Conservation (phyloP, 805 yeast genomes). For the Pichia phayaonensis region DNA sequence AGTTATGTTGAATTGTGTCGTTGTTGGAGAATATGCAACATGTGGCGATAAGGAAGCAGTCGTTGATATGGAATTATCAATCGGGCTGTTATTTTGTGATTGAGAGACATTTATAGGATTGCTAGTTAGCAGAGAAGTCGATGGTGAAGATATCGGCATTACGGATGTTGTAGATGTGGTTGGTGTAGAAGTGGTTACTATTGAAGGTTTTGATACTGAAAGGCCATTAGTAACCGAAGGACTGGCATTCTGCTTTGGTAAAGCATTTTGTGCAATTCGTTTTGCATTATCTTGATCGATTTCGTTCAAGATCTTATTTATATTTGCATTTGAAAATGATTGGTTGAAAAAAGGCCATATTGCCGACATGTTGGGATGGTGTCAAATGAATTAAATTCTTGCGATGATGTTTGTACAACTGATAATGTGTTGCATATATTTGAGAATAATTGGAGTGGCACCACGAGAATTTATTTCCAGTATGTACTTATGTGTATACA, state of each 20-base stretch:
- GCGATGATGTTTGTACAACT: background rate
- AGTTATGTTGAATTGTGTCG: constrained; percentile 20
- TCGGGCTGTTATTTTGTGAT: background rate
- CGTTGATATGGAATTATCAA: constrained; percentile 2
- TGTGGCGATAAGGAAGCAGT: constrained; percentile 17
- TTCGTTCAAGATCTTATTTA: constrained; percentile 30
- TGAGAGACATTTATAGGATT: background rate
- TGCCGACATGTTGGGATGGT: constrained; percentile 23
- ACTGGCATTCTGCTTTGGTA: background rate
- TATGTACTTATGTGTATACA: background rate
- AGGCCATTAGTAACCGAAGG: background rate
- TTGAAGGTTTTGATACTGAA: background rate
- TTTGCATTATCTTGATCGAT: constrained; percentile 29
- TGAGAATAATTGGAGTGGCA: background rate
- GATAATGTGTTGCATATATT: background rate
- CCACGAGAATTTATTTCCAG: background rate
- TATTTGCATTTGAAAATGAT: constrained; percentile 31
- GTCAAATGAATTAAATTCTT: background rate
- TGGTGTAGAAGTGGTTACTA: background rate
- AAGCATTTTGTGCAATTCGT: constrained; percentile 2
- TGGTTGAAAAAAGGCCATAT: constrained; percentile 35
- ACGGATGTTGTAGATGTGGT: background rate
- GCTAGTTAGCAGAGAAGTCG: constrained; percentile 2
- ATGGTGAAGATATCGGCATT: constrained; percentile 4
- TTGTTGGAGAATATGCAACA: constrained; percentile 17